Percentiles rank a stretch among this genome's conserved stretches.
Evolutionary conservation across 2,329 filamentous ascomycete species (phyloP).

Genomic region (Beauveria scarabaeidicola): DNA sequence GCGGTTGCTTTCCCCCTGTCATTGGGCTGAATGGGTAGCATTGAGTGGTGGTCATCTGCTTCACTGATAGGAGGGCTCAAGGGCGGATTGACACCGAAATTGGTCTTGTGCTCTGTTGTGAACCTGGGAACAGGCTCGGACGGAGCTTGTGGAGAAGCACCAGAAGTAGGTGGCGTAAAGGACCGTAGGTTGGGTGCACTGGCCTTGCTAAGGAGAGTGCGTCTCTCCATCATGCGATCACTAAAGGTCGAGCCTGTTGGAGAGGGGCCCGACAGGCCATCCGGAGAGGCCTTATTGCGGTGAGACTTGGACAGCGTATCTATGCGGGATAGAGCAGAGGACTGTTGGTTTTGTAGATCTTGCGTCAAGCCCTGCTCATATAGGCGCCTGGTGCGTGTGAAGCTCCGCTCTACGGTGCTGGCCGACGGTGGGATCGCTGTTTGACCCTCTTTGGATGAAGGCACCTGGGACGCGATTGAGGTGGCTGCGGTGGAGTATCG

Average conservation of each 20-base stretch:
- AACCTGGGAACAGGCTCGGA: conserved; percentile 31
- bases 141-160: conserved; percentile 30
- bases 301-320: conserved; percentile 65
- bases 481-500: conserved; percentile 82
- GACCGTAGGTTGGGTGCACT: conserved; percentile 64
- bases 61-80: conserved; percentile 58
- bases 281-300: conserved; percentile 39
- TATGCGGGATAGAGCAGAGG: conserved; percentile 65
- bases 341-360: conserved; percentile 72
- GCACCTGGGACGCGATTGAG: conserved; percentile 59
- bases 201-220: conserved; percentile 40
- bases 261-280: conserved; percentile 39
- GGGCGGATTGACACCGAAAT: conserved; percentile 28
- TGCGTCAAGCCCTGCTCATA: conserved; percentile 79
- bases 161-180: conserved; percentile 38
- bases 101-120: conserved; percentile 22
- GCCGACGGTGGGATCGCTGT: conserved; percentile 25
- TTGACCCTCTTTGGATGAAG: conserved; percentile 44
- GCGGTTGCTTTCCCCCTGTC: conserved; percentile 79
- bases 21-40: conserved; percentile 61
- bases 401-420: conserved; percentile 48
- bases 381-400: conserved; percentile 63
- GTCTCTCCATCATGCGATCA: conserved; percentile 39
- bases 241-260: conserved; percentile 34
- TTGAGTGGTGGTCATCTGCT: conserved; percentile 55